Conservation (phyloP, 352 stramenopile species). For the Albugo laibachii region DNA sequence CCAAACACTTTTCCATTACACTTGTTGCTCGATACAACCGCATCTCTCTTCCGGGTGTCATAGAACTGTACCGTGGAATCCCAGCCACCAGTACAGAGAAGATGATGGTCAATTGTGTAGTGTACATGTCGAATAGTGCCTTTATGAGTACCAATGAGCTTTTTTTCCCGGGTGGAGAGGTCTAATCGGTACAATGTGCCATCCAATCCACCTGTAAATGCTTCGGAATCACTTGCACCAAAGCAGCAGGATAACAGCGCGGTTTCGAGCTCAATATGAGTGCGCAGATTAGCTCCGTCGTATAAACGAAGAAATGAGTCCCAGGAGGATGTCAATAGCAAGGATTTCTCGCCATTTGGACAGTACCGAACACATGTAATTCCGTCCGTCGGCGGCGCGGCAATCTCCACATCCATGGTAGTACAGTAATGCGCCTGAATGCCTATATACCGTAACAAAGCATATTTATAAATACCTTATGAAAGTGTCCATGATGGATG, state of each 20-base stretch:
- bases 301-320: slow-evolving; percentile 51
- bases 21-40: slow-evolving; percentile 20
- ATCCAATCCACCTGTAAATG: slow-evolving; percentile 56
- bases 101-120: slow-evolving; percentile 26
- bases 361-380: slow-evolving; percentile 71
- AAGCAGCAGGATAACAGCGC: slow-evolving; percentile 51
- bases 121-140: slow-evolving; percentile 31
- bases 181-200: slow-evolving; percentile 36
- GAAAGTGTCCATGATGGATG: too few species aligned
- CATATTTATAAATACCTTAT: too few species aligned
- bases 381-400: slow-evolving; percentile 59
- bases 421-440: background rate
- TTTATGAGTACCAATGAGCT: slow-evolving; percentile 18
- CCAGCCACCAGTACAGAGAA: slow-evolving; percentile 44
- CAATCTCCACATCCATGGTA: slow-evolving; percentile 25
- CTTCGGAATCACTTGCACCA: slow-evolving; percentile 31
- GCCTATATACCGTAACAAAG: too few species aligned
- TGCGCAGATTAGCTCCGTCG: slow-evolving; percentile 25
- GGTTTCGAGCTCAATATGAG: slow-evolving; percentile 45
- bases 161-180: slow-evolving; percentile 18
- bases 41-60: slow-evolving; percentile 37
- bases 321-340: slow-evolving; percentile 65
- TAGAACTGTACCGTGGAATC: slow-evolving; percentile 40
- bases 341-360: slow-evolving; percentile 13
- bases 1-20: slow-evolving; percentile 43